Evolutionary conservation across 2,329 filamentous ascomycete species (phyloP).

Genomic region (Bertia moriformis): DNA sequence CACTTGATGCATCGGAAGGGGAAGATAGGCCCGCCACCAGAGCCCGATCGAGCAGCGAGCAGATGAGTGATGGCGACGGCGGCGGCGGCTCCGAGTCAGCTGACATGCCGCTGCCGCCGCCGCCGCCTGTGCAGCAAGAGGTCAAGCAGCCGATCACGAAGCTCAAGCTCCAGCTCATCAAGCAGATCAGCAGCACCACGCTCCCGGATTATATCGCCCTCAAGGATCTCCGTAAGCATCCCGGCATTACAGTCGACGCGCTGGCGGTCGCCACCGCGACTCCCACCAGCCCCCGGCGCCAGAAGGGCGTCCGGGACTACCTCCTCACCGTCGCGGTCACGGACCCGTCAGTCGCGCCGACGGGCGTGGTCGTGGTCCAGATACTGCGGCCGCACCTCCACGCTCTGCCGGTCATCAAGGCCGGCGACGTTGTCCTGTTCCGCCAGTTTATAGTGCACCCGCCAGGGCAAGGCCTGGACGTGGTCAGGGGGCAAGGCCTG

Average conservation of each 20-base stretch:
- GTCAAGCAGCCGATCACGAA: no score
- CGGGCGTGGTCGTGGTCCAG: background rate
- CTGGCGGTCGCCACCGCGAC: background rate
- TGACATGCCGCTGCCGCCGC: no score
- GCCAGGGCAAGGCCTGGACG: no score
- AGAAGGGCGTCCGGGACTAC: background rate
- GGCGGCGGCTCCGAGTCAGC: no score
- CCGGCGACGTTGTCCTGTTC: background rate
- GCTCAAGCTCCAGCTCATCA: background rate
- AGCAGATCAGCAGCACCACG: background rate
- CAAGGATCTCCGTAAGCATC: background rate
- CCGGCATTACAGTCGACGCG: background rate
- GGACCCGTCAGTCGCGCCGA: background rate
- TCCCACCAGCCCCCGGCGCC: background rate
- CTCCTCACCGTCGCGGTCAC: background rate
- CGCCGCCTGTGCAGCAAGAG: no score
- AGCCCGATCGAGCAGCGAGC: no score
- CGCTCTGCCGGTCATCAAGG: background rate
- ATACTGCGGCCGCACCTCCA: background rate
- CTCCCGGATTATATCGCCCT: background rate
- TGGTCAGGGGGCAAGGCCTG: background rate
- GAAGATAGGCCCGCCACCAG: no score
- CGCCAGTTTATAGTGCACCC: background rate
- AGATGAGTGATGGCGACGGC: no score
- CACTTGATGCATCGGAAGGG: no score